Evolutionary conservation across 129 eudicot genomes (phyloP), one percentile per base, ranked within the genome.

Genomic region (Tanacetum coccineum): DNA sequence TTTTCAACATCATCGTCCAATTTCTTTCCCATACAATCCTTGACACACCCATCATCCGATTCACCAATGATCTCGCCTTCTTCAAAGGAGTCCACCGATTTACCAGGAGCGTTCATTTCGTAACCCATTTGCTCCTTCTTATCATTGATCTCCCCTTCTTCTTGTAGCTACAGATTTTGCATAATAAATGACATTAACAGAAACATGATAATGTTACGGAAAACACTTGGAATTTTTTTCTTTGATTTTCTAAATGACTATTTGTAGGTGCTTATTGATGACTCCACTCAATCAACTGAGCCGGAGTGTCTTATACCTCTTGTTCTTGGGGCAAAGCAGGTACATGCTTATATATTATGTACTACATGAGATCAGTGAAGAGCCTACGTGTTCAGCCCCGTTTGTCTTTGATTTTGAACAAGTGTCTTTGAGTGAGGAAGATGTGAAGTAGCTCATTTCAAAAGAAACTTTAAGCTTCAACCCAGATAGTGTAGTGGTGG

Each of bases 311-410:
- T 87, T 50, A 87, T 87, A 52, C 90, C 95, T 28, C 76, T 87
- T 47, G 90, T 87, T 73, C 90, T 87, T 72, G 95, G 95, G 19
- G 95, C 81, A 21, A 87, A 87, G 69, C 95, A 87, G 90, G 95
- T 84, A 68, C 11, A 25, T 11, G 2, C 10, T 9, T 6, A 25
- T 17, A 15, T 13, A 63, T 13, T 22, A 36, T 9, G 61, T 14
- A 56, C 21, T 19, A 19, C 36, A n/a, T n/a, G n/a, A n/a, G n/a
- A n/a, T n/a, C n/a, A n/a, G n/a, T n/a, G n/a, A n/a, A n/a, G n/a
- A n/a, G n/a, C n/a, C n/a, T n/a, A 81, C 80, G 71, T 87, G 95
- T 78, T 50, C 82, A 12, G 70, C 78, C 18, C 89, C 95, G 3
- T 90, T 90, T 65, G 71, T 59, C 18, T 90, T 90, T 70, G 97